Conservation (phyloP, 2,329 filamentous ascomycete genomes). For the Metarhizium guizhouense region DNA sequence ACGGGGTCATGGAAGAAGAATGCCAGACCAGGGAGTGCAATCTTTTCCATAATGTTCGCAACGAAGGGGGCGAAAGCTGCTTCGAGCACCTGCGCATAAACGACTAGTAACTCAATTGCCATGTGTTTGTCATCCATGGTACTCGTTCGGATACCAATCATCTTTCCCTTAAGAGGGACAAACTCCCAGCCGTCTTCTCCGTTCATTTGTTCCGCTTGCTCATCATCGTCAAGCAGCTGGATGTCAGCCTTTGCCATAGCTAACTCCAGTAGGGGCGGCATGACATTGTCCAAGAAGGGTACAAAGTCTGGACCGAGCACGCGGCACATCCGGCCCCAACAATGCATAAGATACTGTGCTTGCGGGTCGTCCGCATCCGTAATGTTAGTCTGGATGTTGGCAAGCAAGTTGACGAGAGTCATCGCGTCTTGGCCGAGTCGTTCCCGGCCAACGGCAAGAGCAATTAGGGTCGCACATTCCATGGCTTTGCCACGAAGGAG, state of each 20-base stretch:
- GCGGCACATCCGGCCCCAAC: conserved; percentile 98
- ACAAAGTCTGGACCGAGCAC: conserved; percentile 86
- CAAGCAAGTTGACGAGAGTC: conserved; percentile 78
- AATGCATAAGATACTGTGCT: conserved; percentile 94
- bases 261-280: conserved; percentile 85
- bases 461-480: conserved; percentile 96
- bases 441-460: conserved; percentile 87
- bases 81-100: conserved; percentile 95
- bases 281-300: conserved; percentile 84
- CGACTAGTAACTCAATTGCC: conserved; percentile 96
- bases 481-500: conserved; percentile 93
- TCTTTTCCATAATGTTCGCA: conserved; percentile 89
- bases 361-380: conserved; percentile 91
- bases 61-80: conserved; percentile 88
- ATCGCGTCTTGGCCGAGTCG: conserved; percentile 82
- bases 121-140: conserved; percentile 98
- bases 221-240: conserved; percentile 89
- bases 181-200: conserved; percentile 97
- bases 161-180: conserved; percentile 92
- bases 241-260: conserved; percentile 96
- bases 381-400: conserved; percentile 77
- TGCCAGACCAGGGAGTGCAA: conserved; percentile 83
- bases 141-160: conserved; percentile 96
- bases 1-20: conserved; percentile 99
- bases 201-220: conserved; percentile 85